Conservation (phyloP, 1,284 basidiomycete genomes). For the Anthracocystis panici-leucophaei region DNA sequence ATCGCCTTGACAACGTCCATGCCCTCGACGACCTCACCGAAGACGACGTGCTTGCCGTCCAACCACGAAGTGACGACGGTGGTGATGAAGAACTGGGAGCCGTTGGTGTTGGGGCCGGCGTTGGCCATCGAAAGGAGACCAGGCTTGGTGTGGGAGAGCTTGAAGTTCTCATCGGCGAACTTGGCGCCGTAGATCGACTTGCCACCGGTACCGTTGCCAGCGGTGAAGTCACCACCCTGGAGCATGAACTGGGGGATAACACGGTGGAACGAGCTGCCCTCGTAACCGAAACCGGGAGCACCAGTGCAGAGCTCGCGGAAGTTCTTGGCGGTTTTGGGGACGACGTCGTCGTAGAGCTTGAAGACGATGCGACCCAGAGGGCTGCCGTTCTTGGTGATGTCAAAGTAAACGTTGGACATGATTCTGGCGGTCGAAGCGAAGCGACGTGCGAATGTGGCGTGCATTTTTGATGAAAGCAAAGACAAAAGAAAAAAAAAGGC, state of each 20-base stretch:
- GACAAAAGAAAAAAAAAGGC: slow-evolving; percentile 7
- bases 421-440: slow-evolving; percentile 61
- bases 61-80: slow-evolving; percentile 74
- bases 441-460: slow-evolving; percentile 59
- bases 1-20: slow-evolving; percentile 67
- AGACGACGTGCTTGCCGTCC: slow-evolving; percentile 93
- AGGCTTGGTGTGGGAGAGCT: slow-evolving; percentile 62
- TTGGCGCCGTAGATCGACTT: slow-evolving; percentile 67
- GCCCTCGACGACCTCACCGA: slow-evolving; percentile 78
- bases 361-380: slow-evolving; percentile 65
- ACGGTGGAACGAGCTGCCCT: slow-evolving; percentile 77
- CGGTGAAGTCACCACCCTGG: slow-evolving; percentile 69
- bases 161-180: slow-evolving; percentile 66
- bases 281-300: slow-evolving; percentile 80
- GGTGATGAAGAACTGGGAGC: slow-evolving; percentile 69
- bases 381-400: slow-evolving; percentile 74
- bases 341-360: slow-evolving; percentile 66
- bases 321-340: slow-evolving; percentile 68
- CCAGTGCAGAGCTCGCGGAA: slow-evolving; percentile 66
- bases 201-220: slow-evolving; percentile 68
- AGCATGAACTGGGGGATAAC: slow-evolving; percentile 77
- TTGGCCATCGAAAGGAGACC: slow-evolving; percentile 65
- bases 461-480: slow-evolving; percentile 22
- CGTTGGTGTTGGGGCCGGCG: slow-evolving; percentile 72
- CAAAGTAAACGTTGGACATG: slow-evolving; percentile 76